Evolutionary conservation across 495 filamentous ascomycete genomes (phyloP), one percentile per base, ranked within the genome.

Genomic region (Penicillium malachiteum): DNA sequence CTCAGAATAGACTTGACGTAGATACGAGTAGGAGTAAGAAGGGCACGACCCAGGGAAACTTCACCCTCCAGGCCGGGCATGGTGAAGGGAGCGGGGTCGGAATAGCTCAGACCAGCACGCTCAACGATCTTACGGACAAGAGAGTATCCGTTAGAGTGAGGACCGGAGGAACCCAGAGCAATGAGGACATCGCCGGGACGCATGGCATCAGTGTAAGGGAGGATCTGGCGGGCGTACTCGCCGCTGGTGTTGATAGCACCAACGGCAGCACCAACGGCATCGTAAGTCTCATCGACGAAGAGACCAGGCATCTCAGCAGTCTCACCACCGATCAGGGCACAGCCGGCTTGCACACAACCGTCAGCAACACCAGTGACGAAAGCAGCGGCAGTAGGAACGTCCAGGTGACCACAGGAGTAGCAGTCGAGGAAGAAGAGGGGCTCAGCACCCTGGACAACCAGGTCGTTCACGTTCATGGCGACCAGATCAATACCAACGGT

Each of bases 391-490:
- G 81, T 81, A 33, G 83, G 72, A 4, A 91, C 84, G 59, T 94
- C 84, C 18, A 97, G 83, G 67, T 86, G 87, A 65, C 87, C 86
- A 76, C 90, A 96, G 43, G 90, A 92, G 78, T 92, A 96, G 80
- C 91, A 96, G 78, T 97, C 94, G 47, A 96, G 84, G 82, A 98
- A 97, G 77, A 91, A 91, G 65, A 96, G 78, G 9, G 94, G 90
- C 67, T 93, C 87, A 1, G 94, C 94, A 48, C 94, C 94, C 72
- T 97, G 92, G 12, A 96, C 94, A 42, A 97, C 86, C 0, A 97
- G 81, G 72, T 97, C 94, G 72, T 98, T 97, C 66, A 96, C 94
- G 70, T 95, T 96, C 95, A 97, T 97, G 58, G 94, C 94, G 2
- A 97, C 95, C 11, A 98, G 82, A 69, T 98, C 94, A 63, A 97